These are phyloP conservation scores for Coemansia sp. DNA, from an alignment of 192 early-diverging fungal genomes.

Conservation along the genomic window DNA sequence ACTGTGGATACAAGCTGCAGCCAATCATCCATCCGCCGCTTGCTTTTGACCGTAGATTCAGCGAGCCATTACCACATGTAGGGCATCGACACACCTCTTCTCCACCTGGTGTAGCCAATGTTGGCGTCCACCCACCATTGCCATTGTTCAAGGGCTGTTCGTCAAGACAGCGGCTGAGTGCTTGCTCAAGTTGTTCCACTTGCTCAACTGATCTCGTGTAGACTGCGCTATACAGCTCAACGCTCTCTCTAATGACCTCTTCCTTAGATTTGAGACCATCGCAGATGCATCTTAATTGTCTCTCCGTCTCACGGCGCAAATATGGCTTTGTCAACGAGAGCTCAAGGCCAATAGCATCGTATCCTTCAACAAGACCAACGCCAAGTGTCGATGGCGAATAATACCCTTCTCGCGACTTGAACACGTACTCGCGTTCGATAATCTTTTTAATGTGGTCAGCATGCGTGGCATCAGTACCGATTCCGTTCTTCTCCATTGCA, in stretches of 20 bases:
- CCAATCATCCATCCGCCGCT: slow-evolving; percentile 42
- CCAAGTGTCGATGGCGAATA: slow-evolving; percentile 82
- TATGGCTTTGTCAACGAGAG: slow-evolving; percentile 85
- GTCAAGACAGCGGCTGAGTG: slow-evolving; percentile 41
- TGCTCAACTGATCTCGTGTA: slow-evolving; percentile 59
- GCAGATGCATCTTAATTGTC: slow-evolving; percentile 72
- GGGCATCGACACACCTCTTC: slow-evolving; percentile 31
- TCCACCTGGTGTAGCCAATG: neutral
- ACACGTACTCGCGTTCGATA: slow-evolving; percentile 80
- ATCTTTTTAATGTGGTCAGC: slow-evolving; percentile 95
- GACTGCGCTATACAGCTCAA: slow-evolving; percentile 71
- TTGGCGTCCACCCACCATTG: slow-evolving; percentile 13
- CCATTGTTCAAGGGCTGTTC: slow-evolving; percentile 7
- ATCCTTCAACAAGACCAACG: slow-evolving; percentile 81
- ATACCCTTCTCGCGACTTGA: slow-evolving; percentile 59
- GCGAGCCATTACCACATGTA: slow-evolving; percentile 12
- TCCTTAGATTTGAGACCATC: slow-evolving; percentile 63
- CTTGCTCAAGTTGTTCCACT: slow-evolving; percentile 51
- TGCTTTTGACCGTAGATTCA: slow-evolving; percentile 8
- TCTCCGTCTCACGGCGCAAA: slow-evolving; percentile 83
- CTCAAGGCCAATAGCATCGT: slow-evolving; percentile 84
- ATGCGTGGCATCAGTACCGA: slow-evolving; percentile 98
- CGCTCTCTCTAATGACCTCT: slow-evolving; percentile 65
- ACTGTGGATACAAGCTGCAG: slow-evolving; percentile 53
- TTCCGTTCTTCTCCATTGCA: slow-evolving; percentile 90